A percentile compares a stretch with the other conserved stretches of the same genome.
Evolutionary conservation across 2,329 filamentous ascomycete species (phyloP).

Genomic region (Didymella keratinophila): DNA sequence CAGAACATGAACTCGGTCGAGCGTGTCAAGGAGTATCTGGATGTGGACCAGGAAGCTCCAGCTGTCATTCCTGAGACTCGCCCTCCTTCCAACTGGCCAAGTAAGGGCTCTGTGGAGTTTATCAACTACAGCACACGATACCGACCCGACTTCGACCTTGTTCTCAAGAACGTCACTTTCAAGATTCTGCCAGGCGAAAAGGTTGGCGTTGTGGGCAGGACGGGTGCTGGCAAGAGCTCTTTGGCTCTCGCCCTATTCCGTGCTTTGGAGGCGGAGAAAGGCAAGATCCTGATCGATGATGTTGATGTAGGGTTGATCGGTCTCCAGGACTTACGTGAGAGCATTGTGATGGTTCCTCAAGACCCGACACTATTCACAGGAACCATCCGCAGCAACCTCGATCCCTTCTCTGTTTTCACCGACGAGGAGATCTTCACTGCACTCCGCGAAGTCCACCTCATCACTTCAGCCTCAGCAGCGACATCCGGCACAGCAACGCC

Average conservation of each 20-base stretch:
- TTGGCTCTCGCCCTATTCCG: constrained; percentile 92
- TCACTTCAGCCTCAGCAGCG: constrained; percentile 59
- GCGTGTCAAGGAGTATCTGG: constrained; percentile 94
- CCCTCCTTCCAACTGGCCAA: constrained; percentile 84
- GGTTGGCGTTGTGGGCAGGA: constrained; percentile 94
- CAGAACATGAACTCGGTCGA: constrained; percentile 99
- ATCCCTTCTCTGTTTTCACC: constrained; percentile 87
- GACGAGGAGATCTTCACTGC: constrained; percentile 91
- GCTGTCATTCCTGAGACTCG: constrained; percentile 79
- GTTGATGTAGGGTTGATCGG: constrained; percentile 91
- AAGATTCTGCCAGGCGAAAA: constrained; percentile 87
- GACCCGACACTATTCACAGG: constrained; percentile 94
- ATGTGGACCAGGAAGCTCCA: constrained; percentile 91
- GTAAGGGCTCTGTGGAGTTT: constrained; percentile 85
- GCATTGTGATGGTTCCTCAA: constrained; percentile 97
- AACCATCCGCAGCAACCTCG: constrained; percentile 89
- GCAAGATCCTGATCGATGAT: constrained; percentile 88
- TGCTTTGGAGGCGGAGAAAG: constrained; percentile 87
- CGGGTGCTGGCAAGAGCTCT: constrained; percentile 95
- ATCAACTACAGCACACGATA: constrained; percentile 89
- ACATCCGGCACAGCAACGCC: constrained; percentile 40
- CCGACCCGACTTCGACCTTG: constrained; percentile 83
- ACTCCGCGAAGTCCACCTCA: constrained; percentile 86
- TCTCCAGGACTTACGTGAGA: constrained; percentile 88
- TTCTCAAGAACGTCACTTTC: constrained; percentile 84